A percentile compares a stretch with the other conserved stretches of the same genome.
These are phyloP conservation scores for Austroboletus festivus DNA, from an alignment of 768 basidiomycete genomes.

Conservation along the genomic window DNA sequence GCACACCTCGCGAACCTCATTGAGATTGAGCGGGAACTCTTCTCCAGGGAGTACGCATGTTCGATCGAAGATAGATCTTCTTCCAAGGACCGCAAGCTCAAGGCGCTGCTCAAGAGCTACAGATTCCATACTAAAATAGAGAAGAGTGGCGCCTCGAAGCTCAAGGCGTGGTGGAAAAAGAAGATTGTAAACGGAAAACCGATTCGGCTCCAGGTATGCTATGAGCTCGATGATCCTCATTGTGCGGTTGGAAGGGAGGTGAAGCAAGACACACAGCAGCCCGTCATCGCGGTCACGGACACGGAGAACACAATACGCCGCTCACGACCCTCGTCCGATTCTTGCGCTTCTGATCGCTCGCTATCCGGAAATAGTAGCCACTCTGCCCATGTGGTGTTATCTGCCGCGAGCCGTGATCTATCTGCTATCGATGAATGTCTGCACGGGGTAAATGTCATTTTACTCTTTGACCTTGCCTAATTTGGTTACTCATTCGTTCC, in stretches of 20 bases:
- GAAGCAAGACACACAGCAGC: constrained; percentile 24
- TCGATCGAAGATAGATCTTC: constrained; percentile 24
- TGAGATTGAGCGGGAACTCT: constrained; percentile 35
- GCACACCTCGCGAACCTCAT: constrained; percentile 33
- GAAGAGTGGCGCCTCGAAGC: constrained; percentile 41
- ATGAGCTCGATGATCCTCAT: constrained; percentile 38
- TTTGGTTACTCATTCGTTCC: constrained; percentile 3
- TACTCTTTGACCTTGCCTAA: constrained; percentile 8
- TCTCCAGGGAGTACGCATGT: constrained; percentile 21
- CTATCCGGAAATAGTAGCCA: constrained; percentile 38
- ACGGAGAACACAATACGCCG: constrained; percentile 20
- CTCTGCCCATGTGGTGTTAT: constrained; percentile 48
- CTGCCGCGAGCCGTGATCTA: constrained; percentile 55
- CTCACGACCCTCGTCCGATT: constrained; percentile 6
- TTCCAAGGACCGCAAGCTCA: constrained; percentile 37
- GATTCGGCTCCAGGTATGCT: constrained; percentile 36
- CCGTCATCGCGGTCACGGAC: constrained; percentile 23
- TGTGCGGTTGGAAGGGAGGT: constrained; percentile 40
- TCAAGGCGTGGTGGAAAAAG: constrained; percentile 65
- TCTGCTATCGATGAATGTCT: constrained; percentile 52
- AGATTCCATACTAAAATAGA: constrained; percentile 34
- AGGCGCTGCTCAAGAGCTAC: constrained; percentile 42
- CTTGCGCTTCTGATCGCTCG: constrained; percentile 7
- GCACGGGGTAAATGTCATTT: constrained; percentile 46
- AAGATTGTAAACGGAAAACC: constrained; percentile 46